phyloP scores from a whole-genome alignment of 2,329 filamentous ascomycete species.

The Pyrenochaeta sp. region DNA sequence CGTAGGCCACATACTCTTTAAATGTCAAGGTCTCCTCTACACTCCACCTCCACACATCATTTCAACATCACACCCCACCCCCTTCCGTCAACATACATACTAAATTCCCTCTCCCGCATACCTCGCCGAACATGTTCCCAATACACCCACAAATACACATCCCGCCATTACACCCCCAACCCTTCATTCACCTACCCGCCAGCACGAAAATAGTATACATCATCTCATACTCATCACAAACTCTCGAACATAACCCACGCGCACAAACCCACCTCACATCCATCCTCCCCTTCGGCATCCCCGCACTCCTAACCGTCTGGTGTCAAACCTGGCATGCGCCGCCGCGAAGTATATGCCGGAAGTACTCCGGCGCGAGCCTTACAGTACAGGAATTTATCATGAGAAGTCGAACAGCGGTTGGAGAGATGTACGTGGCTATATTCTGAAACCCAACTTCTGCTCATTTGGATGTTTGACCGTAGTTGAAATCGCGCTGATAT shows the following conservation, averaged over 20 bases:
- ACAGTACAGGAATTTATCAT: slow-evolving; percentile 19
- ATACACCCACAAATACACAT: slow-evolving; percentile 1
- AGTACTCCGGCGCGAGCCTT: slow-evolving; percentile 20
- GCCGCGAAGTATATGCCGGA: slow-evolving; percentile 13
- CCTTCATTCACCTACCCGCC: background rate
- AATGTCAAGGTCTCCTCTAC: too few species aligned
- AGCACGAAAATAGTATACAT: slow-evolving; percentile 2
- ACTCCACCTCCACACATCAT: background rate
- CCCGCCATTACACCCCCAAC: background rate
- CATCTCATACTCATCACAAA: slow-evolving; percentile 5
- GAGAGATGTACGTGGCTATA: slow-evolving; percentile 5
- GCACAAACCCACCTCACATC: background rate
- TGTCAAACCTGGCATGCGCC: slow-evolving; percentile 16
- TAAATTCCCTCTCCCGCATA: too few species aligned
- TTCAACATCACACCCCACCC: too few species aligned
- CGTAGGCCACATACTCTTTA: too few species aligned
- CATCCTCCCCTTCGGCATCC: background rate
- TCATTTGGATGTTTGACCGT: background rate
- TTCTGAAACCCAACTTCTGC: background rate
- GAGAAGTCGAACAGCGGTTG: slow-evolving; percentile 7
- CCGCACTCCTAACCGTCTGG: slow-evolving; percentile 1
- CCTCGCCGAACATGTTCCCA: background rate
- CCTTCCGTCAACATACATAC: too few species aligned
- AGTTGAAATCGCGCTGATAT: background rate
- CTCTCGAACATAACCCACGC: background rate